phyloP scores from a whole-genome alignment of 139 green algal species.

The Chlorella vulgaris region DNA sequence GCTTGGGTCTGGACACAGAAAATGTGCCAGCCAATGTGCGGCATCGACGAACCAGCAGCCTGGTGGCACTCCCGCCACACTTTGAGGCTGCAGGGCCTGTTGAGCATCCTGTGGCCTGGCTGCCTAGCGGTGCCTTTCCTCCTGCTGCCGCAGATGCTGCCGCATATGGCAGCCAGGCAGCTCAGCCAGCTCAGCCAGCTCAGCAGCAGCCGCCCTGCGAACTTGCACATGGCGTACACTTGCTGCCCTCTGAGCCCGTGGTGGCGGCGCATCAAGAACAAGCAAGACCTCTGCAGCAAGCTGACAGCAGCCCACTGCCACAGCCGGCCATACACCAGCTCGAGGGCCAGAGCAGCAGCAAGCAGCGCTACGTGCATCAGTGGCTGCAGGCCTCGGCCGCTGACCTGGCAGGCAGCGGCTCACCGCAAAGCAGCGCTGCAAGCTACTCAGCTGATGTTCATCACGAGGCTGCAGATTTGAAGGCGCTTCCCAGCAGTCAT shows the following conservation, averaged over 20 bases:
- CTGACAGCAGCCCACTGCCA: background rate
- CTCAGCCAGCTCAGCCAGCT: background rate
- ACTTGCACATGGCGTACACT: no score
- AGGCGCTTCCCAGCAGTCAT: background rate
- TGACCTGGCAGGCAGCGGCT: background rate
- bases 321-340: background rate
- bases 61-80: background rate
- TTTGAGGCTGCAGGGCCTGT: background rate
- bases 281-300: background rate
- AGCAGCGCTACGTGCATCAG: constrained; percentile 28
- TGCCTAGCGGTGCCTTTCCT: background rate
- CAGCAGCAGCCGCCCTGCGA: constrained; percentile 13
- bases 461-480: background rate
- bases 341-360: constrained; percentile 11
- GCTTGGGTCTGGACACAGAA: background rate
- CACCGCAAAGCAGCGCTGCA: background rate
- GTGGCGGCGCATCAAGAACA: background rate
- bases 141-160: no score
- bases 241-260: no score
- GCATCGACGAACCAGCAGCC: constrained; percentile 21
- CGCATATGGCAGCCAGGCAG: constrained; percentile 12
- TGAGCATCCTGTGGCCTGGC: background rate
- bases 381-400: constrained; percentile 24
- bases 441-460: background rate
- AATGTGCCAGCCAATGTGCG: constrained; percentile 18